A percentile compares a stretch with the other conserved stretches of the same genome.
phyloP scores from a whole-genome alignment of 2,329 filamentous ascomycete genomes.

The Penicillium brevicompactum region DNA sequence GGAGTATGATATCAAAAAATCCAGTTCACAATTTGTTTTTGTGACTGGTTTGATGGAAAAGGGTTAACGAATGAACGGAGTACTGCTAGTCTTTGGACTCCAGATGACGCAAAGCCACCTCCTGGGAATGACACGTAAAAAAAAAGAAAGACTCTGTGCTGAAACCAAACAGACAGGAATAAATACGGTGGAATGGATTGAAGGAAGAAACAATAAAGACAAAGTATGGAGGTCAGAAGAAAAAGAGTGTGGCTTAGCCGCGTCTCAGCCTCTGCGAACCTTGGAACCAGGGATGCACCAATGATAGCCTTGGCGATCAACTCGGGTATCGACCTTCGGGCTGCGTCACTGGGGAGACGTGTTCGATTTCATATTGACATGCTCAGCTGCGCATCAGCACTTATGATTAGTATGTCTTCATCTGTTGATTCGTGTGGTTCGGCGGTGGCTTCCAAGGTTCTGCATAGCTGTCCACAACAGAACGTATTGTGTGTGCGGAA shows the following conservation, averaged over 20 bases:
- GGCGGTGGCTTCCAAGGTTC: too few species aligned
- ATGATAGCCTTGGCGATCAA: slow-evolving; percentile 14
- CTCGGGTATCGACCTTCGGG: neutral
- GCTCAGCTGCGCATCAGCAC: neutral
- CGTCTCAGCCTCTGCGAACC: slow-evolving; percentile 7
- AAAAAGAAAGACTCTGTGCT: slow-evolving; percentile 14
- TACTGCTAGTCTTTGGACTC: too few species aligned
- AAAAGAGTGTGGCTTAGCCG: slow-evolving; percentile 14
- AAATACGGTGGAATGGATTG: slow-evolving; percentile 5
- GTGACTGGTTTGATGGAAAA: neutral
- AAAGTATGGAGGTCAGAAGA: slow-evolving; percentile 1
- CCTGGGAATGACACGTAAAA: slow-evolving; percentile 15
- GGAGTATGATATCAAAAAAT: neutral
- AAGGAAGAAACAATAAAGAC: slow-evolving; percentile 19
- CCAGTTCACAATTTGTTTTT: neutral
- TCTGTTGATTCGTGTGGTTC: too few species aligned
- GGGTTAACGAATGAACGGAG: neutral
- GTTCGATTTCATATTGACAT: neutral
- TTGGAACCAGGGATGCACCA: slow-evolving; percentile 4
- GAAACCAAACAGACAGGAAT: slow-evolving; percentile 8
- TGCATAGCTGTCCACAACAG: too few species aligned
- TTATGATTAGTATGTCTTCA: too few species aligned
- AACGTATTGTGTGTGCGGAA: too few species aligned
- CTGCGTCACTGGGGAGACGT: too few species aligned
- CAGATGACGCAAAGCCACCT: neutral